Conservation (phyloP, 148 eudicot species). For the Fagopyrum tataricum region DNA sequence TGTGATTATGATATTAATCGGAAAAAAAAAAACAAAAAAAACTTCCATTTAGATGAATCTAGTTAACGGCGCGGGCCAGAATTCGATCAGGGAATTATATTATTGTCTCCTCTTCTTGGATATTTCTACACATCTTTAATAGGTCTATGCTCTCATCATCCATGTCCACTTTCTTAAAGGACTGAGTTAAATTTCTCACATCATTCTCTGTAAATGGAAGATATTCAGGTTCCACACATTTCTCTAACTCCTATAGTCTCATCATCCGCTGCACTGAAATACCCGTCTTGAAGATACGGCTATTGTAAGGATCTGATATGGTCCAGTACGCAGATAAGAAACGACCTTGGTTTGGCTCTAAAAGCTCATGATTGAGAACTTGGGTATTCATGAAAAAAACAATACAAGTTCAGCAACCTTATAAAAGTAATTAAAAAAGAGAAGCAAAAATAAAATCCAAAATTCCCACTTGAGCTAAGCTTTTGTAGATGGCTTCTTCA, state of each 20-base stretch:
- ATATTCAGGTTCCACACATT: constrained; percentile 82
- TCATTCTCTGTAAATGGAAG: constrained; percentile 93
- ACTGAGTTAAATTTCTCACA: constrained; percentile 85
- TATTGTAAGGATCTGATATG: constrained; percentile 75
- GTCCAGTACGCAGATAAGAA: constrained; percentile 93
- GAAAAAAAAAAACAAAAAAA: no score
- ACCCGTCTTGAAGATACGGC: constrained; percentile 74
- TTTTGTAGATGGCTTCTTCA: no score
- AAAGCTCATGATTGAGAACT: constrained; percentile 81
- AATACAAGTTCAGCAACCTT: no score
- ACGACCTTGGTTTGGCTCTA: constrained; percentile 89
- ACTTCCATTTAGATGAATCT: no score
- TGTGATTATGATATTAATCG: no score
- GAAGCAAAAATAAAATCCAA: no score
- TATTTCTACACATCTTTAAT: constrained; percentile 80
- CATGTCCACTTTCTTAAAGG: constrained; percentile 77
- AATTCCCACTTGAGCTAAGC: no score
- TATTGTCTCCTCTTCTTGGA: constrained; percentile 86
- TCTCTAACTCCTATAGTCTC: constrained; percentile 90
- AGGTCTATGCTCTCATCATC: constrained; percentile 81
- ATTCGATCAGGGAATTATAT: no score
- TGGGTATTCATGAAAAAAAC: no score
- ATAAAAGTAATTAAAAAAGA: no score
- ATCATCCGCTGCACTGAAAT: constrained; percentile 97
- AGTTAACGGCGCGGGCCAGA: no score